phyloP scores from a whole-genome alignment of 257 asterid genomes.

The Anisodus tanguticus region DNA sequence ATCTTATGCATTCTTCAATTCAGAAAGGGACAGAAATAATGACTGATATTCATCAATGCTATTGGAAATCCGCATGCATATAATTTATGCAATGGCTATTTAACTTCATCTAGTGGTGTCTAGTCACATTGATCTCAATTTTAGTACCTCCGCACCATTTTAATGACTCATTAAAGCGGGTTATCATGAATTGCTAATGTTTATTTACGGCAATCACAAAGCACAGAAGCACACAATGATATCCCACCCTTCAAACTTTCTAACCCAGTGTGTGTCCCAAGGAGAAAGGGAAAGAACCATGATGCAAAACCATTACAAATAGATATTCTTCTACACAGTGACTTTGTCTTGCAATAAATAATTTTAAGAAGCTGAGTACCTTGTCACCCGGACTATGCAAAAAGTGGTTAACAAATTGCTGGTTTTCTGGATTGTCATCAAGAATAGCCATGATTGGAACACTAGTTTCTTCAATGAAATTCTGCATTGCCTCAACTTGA shows the following conservation, averaged over 20 bases:
- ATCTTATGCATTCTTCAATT: neutral
- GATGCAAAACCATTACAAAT: neutral
- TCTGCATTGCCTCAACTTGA: slow-evolving; percentile 63
- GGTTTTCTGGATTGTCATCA: slow-evolving; percentile 57
- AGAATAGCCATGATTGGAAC: slow-evolving; percentile 64
- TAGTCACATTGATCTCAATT: neutral
- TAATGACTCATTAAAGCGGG: neutral
- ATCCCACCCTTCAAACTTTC: neutral
- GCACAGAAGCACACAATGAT: neutral
- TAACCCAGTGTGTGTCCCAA: neutral
- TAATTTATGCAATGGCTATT: neutral
- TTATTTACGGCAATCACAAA: neutral
- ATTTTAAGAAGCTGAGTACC: slow-evolving; percentile 47
- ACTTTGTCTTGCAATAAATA: neutral
- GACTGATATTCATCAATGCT: neutral
- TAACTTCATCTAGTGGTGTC: neutral
- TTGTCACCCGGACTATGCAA: slow-evolving; percentile 54
- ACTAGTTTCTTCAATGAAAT: slow-evolving; percentile 60
- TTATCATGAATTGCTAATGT: neutral
- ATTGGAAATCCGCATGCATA: neutral
- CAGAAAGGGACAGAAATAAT: too few relatives aligned
- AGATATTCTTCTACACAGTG: neutral
- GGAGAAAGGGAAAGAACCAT: neutral
- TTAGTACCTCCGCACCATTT: neutral
- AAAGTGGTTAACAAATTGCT: slow-evolving; percentile 62